Conservation (phyloP, 148 eudicot genomes). For the Vaccinium macrocarpon region DNA sequence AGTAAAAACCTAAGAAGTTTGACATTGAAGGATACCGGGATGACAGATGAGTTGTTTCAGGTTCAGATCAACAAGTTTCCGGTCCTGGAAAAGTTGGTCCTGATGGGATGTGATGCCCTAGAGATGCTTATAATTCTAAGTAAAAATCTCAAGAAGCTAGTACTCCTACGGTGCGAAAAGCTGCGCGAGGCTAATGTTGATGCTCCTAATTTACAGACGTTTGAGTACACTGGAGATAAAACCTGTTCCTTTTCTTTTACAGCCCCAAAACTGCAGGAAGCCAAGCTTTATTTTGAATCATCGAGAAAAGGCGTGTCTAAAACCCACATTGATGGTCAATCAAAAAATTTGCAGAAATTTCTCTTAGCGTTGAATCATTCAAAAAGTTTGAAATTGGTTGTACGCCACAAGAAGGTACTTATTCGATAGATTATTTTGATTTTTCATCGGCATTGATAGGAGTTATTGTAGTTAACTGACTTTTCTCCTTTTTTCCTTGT, state of each 20-base stretch:
- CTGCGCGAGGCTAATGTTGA: constrained; percentile 29
- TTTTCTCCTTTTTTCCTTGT: not conserved
- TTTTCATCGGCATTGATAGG: not conserved
- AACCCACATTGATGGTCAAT: not conserved
- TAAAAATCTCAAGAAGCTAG: constrained; percentile 24
- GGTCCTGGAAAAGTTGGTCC: constrained; percentile 33
- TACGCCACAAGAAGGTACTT: constrained; percentile 30
- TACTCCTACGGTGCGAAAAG: constrained; percentile 22
- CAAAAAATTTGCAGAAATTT: not conserved
- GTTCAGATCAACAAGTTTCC: constrained; percentile 22
- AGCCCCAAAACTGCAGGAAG: constrained; percentile 25
- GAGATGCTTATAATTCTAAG: constrained; percentile 29
- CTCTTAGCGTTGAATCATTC: constrained; percentile 15
- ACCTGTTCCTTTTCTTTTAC: constrained; percentile 22
- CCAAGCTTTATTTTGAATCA: constrained; percentile 23
- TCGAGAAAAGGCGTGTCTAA: not conserved
- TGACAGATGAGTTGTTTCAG: constrained; percentile 26
- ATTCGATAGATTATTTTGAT: not conserved
- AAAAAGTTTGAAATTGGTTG: constrained; percentile 29
- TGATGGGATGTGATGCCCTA: constrained; percentile 24
- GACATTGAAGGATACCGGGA: constrained; percentile 26
- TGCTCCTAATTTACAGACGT: constrained; percentile 30
- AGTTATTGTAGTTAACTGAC: not conserved
- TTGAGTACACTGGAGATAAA: constrained; percentile 32
- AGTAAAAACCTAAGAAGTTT: constrained; percentile 30